Base-by-base conservation (phyloP, 371 early-diverging fungal genomes). In the Funneliformis caledonium region DNA sequence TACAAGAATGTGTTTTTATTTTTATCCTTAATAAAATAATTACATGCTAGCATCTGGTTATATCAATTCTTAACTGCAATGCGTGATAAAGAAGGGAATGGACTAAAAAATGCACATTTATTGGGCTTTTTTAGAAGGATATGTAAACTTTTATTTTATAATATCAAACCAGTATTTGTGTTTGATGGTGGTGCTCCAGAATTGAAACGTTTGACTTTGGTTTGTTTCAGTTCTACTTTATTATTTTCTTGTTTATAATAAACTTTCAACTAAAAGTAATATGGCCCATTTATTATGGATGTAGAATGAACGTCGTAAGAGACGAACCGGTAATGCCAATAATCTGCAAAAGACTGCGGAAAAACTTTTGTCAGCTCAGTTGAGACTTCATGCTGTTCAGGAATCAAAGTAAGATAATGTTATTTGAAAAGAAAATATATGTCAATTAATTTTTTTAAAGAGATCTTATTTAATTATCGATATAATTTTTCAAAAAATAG, bases 1-100 rank as follows among this genome's bases (percentile, higher is more conserved):
- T 22, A 8, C 14, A 56, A 19, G 12, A 43, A 31, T 42, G 12
- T 72, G 16, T 42, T 43, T 65, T 3, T 61, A 37, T 69, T 47
- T 31, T 86, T 86, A 14, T 75, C 75, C 69, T 22, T 52, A 79
- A 70, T 47, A 31, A 37, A 37, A 2, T 2, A 37, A 31, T 48
- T 70, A 85, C 81, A 87, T 89, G 98, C 98, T 12, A 94, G 94
- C 76, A 98, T 99, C 65, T 99, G 99, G 99, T 90, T 98, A 47
- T 94, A 98, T 84, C 98, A 98, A 87, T 97, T 98, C 82, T 85
- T 97, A 77, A 94, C 95, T 77, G 96, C 97, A 4, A 95, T 98
- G 94, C 92, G 94, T 33, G 96, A 96, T 87, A 89, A 88, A 52
- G 92, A 95, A 64, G 98, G 97, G 12, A 91, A 96, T 80, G 89